Percentiles rank a stretch among this genome's conserved stretches.
phyloP scores from a whole-genome alignment of 345 rosid species.

The Dipteronia dyeriana region DNA sequence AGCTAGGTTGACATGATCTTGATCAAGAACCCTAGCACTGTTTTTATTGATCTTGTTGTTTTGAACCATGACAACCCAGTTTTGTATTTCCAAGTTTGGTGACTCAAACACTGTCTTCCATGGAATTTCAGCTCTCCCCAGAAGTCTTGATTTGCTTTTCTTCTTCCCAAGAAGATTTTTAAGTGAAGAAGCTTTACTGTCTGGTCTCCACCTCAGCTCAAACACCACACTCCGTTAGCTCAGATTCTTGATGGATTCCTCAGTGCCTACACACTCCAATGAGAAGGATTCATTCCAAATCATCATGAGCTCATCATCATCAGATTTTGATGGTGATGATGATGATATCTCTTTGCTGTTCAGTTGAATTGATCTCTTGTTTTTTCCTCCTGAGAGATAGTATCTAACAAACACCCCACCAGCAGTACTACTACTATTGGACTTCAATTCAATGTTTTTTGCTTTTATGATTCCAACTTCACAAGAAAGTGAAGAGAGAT shows the following conservation, averaged over 20 bases:
- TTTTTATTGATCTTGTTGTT: neutral
- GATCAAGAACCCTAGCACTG: constrained; percentile 13
- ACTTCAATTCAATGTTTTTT: constrained; percentile 54
- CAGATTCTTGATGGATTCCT: constrained; percentile 46
- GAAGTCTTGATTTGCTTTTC: constrained; percentile 47
- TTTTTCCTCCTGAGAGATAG: constrained; percentile 59
- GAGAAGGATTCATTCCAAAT: constrained; percentile 64
- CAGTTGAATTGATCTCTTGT: constrained; percentile 46
- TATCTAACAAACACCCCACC: constrained; percentile 60
- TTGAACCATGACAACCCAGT: constrained; percentile 42
- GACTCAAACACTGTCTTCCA: constrained; percentile 51
- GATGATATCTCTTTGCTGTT: constrained; percentile 46
- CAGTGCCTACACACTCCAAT: constrained; percentile 55
- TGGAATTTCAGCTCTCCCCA: constrained; percentile 60
- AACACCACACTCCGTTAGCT: constrained; percentile 52
- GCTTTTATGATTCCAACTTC: constrained; percentile 66
- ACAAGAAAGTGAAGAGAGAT: constrained; percentile 44
- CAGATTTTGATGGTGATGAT: constrained; percentile 4
- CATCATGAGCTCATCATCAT: neutral
- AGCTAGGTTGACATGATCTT: constrained; percentile 28
- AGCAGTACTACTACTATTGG: constrained; percentile 18
- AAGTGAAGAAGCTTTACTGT: constrained; percentile 5
- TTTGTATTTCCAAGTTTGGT: constrained; percentile 49
- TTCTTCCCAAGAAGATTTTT: constrained; percentile 33
- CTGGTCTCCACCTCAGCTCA: constrained; percentile 58